Percentiles rank a stretch among this genome's conserved stretches.
Conservation (phyloP, 352 stramenopile genomes). For the Globisporangium perplexum region DNA sequence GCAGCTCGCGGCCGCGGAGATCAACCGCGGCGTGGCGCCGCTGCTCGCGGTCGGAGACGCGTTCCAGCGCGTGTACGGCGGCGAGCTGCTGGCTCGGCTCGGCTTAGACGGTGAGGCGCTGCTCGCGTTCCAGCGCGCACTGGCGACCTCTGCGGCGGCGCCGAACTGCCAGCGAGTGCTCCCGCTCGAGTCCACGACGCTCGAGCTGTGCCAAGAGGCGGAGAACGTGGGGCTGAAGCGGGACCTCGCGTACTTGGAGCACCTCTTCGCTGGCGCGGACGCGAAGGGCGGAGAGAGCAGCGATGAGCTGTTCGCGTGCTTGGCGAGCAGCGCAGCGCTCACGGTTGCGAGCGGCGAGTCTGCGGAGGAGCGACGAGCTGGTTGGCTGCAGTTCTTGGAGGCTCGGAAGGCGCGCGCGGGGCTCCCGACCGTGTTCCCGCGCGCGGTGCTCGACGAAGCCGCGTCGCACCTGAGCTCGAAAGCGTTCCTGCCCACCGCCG, state of each 20-base stretch:
- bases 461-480: slow-evolving; percentile 43
- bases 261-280: slow-evolving; percentile 26
- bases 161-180: slow-evolving; percentile 32
- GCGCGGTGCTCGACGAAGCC: slow-evolving; percentile 33
- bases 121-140: slow-evolving; percentile 27
- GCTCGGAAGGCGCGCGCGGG: slow-evolving; percentile 14
- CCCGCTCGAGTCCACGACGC: slow-evolving; percentile 28
- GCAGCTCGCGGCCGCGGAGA: slow-evolving; percentile 50
- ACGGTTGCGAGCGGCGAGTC: not conserved
- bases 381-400: slow-evolving; percentile 31
- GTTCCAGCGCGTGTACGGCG: slow-evolving; percentile 65
- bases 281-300: not conserved
- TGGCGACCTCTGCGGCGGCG: slow-evolving; percentile 17
- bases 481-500: slow-evolving; percentile 28
- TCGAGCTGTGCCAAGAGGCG: slow-evolving; percentile 51
- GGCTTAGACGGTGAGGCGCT: slow-evolving; percentile 34
- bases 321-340: slow-evolving; percentile 16
- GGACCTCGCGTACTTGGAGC: slow-evolving; percentile 58
- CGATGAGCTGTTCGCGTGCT: slow-evolving; percentile 27
- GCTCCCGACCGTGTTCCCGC: slow-evolving; percentile 15
- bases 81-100: slow-evolving; percentile 34
- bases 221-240: slow-evolving; percentile 47
- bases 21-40: slow-evolving; percentile 43
- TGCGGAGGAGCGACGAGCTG: slow-evolving; percentile 1
- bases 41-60: slow-evolving; percentile 41